These are phyloP conservation scores for Apostasia shenzhenica DNA, from an alignment of 106 monocot species.

Conservation along the genomic window DNA sequence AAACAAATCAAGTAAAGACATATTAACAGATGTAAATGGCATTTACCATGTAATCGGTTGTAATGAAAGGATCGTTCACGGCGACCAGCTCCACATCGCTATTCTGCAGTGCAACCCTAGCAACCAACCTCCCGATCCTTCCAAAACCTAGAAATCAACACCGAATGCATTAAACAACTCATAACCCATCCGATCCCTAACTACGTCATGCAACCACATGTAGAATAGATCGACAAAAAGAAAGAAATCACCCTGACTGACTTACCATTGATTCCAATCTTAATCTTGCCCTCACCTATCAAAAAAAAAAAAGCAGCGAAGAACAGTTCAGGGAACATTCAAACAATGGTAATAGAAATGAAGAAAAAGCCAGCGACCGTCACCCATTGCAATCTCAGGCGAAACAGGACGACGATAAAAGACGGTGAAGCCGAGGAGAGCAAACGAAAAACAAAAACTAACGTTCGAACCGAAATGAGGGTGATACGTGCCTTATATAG, in stretches of 20 bases:
- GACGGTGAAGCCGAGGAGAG: no score
- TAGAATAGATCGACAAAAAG: not conserved
- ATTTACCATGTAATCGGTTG: conserved; percentile 91
- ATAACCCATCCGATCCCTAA: not conserved
- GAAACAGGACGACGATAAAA: no score
- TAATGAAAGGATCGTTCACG: conserved; percentile 93
- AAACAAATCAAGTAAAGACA: no score
- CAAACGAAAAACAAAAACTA: no score
- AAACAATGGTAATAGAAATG: no score
- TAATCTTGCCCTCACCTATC: conserved; percentile 42
- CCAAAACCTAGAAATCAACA: conserved; percentile 51
- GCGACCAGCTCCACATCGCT: conserved; percentile 91
- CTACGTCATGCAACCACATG: not conserved
- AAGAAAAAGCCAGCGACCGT: no score
- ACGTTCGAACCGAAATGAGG: no score
- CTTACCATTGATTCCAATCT: conserved; percentile 93
- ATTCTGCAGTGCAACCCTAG: conserved; percentile 76
- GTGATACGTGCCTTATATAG: no score
- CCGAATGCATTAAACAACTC: not conserved
- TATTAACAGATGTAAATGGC: no score
- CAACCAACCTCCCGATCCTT: conserved; percentile 85
- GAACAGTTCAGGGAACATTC: no score
- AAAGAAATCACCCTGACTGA: not conserved
- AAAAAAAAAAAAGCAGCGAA: no score
- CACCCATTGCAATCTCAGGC: no score